Evolutionary conservation across 805 yeast species (phyloP).

Genomic region (Schizosaccharomyces lindneri): DNA sequence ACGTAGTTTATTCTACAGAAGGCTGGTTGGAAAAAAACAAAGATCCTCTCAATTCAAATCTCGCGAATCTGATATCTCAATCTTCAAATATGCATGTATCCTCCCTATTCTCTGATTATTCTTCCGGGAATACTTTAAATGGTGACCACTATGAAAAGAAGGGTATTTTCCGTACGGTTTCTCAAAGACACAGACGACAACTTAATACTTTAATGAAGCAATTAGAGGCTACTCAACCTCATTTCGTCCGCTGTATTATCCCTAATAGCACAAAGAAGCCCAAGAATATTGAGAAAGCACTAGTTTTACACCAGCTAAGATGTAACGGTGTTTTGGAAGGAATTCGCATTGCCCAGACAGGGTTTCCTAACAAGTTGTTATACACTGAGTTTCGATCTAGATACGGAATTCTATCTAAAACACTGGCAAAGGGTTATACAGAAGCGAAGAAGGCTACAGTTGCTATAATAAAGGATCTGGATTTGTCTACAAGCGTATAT

Average conservation of each 20-base stretch:
- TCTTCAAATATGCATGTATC: conserved; percentile 35
- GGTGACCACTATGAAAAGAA: conserved; percentile 7
- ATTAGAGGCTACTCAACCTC: conserved; percentile 66
- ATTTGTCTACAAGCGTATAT: conserved; percentile 33
- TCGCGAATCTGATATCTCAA: conserved; percentile 31
- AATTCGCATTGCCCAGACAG: conserved; percentile 86
- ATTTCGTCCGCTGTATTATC: conserved; percentile 83
- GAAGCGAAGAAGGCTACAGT: conserved; percentile 46
- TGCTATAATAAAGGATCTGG: conserved; percentile 34
- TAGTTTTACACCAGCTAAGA: conserved; percentile 70
- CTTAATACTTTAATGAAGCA: conserved; percentile 45
- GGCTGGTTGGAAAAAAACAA: conserved; percentile 89
- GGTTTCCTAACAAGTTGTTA: conserved; percentile 78
- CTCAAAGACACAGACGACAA: conserved; percentile 74
- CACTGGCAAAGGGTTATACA: conserved; percentile 7
- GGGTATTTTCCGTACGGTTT: conserved; percentile 47
- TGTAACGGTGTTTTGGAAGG: conserved; percentile 98
- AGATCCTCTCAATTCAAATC: conserved; percentile 67
- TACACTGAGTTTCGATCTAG: conserved; percentile 58
- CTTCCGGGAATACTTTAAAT: background rate
- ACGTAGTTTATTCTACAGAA: conserved; percentile 71
- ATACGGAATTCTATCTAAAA: conserved; percentile 30
- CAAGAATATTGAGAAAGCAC: conserved; percentile 38
- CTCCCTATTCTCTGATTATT: conserved; percentile 22
- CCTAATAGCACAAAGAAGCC: conserved; percentile 65